These are phyloP conservation scores for Globisporangium spinosum DNA, from an alignment of 352 stramenopile species.

Conservation along the genomic window DNA sequence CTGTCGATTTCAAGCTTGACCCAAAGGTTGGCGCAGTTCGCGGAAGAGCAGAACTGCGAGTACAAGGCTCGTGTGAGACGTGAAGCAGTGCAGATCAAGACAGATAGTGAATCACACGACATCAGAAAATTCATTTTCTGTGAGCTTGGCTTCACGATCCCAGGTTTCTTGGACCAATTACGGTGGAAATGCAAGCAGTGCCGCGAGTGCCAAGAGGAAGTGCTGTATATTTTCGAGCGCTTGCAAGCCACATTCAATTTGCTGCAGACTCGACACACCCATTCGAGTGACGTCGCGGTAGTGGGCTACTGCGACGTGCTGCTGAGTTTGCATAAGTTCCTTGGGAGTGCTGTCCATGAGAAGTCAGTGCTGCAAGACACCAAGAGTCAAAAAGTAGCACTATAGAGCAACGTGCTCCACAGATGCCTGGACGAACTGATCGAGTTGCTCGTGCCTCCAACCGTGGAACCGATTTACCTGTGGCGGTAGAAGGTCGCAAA, in stretches of 20 bases:
- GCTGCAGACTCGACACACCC: background rate
- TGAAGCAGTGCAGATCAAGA: background rate
- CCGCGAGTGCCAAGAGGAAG: background rate
- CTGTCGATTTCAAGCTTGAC: background rate
- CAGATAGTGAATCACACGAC: background rate
- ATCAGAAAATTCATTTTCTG: background rate
- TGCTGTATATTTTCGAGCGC: background rate
- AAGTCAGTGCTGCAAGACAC: background rate
- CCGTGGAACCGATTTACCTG: background rate
- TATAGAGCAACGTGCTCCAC: slow-evolving; percentile 1
- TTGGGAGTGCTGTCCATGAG: background rate
- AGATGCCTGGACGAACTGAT: slow-evolving; percentile 1
- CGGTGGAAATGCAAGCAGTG: background rate
- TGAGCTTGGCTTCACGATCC: background rate
- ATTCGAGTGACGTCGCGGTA: background rate
- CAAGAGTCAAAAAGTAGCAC: slow-evolving; percentile 6
- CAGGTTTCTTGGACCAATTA: background rate
- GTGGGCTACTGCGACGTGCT: slow-evolving; percentile 1
- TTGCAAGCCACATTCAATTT: background rate
- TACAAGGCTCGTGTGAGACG: background rate
- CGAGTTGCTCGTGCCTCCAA: background rate
- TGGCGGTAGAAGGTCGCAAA: background rate
- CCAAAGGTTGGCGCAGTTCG: background rate
- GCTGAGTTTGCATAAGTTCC: background rate
- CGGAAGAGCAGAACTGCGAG: background rate